These are phyloP conservation scores for Collybiopsis luxurians DNA, from an alignment of 768 basidiomycete species.

Conservation along the genomic window DNA sequence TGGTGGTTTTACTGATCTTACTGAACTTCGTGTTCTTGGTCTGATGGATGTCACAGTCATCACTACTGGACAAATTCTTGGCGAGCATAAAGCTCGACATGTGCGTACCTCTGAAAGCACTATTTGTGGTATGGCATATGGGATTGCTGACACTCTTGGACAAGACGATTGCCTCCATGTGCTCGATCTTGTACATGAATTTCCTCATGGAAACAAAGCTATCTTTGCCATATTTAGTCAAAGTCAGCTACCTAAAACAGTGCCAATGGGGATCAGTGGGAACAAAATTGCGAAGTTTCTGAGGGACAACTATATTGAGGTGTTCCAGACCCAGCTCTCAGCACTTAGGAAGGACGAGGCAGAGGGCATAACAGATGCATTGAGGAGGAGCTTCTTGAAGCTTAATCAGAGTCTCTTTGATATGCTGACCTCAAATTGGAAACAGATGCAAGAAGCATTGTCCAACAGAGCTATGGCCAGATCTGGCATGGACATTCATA, in stretches of 20 bases:
- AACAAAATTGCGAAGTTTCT: constrained; percentile 80
- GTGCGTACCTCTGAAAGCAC: constrained; percentile 89
- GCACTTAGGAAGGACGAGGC: constrained; percentile 40
- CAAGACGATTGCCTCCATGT: constrained; percentile 76
- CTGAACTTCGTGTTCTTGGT: constrained; percentile 84
- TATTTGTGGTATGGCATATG: constrained; percentile 91
- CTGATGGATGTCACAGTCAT: constrained; percentile 95
- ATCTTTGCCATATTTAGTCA: constrained; percentile 97
- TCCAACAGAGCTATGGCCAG: constrained; percentile 26
- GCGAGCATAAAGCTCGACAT: constrained; percentile 85
- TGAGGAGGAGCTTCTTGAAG: constrained; percentile 84
- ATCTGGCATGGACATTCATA: constrained; percentile 30
- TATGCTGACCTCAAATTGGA: constrained; percentile 55
- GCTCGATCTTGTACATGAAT: constrained; percentile 91
- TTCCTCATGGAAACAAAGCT: constrained; percentile 76
- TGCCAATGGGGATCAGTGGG: constrained; percentile 46
- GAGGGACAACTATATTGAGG: constrained; percentile 71
- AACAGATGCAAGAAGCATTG: constrained; percentile 57
- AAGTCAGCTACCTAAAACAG: constrained; percentile 41
- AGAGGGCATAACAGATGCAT: constrained; percentile 69
- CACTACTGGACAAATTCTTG: constrained; percentile 62
- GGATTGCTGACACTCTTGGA: constrained; percentile 94
- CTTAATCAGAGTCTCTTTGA: constrained; percentile 84
- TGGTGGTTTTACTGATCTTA: constrained; percentile 84
- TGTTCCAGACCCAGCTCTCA: constrained; percentile 59